Evolutionary conservation across 2,329 filamentous ascomycete species (phyloP), one percentile per base, ranked within the genome.

Genomic region (Clathrospora elynae): DNA sequence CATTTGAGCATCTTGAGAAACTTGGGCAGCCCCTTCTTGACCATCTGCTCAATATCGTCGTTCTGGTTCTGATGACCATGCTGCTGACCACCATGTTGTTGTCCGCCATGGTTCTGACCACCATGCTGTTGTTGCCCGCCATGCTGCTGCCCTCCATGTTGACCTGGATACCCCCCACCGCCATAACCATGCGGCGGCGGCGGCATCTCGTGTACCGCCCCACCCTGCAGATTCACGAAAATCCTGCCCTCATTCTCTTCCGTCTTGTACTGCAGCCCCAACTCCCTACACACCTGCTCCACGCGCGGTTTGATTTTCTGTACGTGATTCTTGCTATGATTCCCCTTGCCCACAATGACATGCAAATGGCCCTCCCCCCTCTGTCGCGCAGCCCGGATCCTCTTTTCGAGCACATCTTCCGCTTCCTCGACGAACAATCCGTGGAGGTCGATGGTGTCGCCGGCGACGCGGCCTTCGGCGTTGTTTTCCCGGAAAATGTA

Each of bases 401-500:
- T 81, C 71, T 88, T 79, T 73, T 92, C 88, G 14, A 97, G 76
- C 43, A 96, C 93, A 53, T 89, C 82, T 75, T 96, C 90, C 4
- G 93, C 93, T 75, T 97, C 93, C 68, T 96, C 89, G 46, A 96
- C 91, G 62, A 87, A 96, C 66, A 95, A 87, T 2, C 93, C 93
- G 70, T 99, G 93, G 33, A 99, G 78, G 73, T 99, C 93, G 59
- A 99, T 91, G 6, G 87, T 90, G 71, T 97, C 92, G 26, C 77
- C 77, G 11, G 82, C 79, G 7, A 95, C 86, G 49, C 86, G 83
- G 12, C 83, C 88, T 2, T 77, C 71, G 13, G 88, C 85, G 68
- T 97, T 97, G 76, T 96, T 96, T 74, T 92, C 90, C 26, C 90
- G 86, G 76, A 99, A 96, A 67, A 97, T 97, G 71, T 82, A 95